Evolutionary conservation across 1,284 basidiomycete species (phyloP).

Genomic region (Apiotrichum siamense): DNA sequence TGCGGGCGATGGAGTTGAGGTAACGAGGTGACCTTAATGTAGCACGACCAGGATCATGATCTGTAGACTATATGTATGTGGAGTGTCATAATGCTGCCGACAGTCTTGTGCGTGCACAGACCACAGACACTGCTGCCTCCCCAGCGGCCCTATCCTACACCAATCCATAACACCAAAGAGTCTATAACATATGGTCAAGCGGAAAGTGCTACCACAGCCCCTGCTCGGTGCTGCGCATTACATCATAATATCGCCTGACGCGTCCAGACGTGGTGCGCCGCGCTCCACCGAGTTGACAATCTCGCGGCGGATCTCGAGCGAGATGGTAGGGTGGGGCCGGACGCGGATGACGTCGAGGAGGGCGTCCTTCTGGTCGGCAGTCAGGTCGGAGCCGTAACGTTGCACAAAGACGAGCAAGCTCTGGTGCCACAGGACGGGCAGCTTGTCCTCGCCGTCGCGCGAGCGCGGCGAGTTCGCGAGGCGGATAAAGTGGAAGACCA

Average conservation of each 20-base stretch:
- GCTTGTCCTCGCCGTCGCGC: slow-evolving; percentile 55
- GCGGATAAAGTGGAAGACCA: slow-evolving; percentile 97
- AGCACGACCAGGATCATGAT: no score
- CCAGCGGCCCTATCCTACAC: background rate
- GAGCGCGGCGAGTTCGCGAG: slow-evolving; percentile 83
- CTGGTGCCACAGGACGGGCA: slow-evolving; percentile 98
- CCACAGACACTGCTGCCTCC: no score
- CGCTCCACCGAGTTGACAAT: slow-evolving; percentile 52
- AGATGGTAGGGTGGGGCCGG: slow-evolving; percentile 81
- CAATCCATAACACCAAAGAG: background rate
- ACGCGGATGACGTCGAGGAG: slow-evolving; percentile 87
- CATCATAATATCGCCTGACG: slow-evolving; percentile 42
- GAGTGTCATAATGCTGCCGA: no score
- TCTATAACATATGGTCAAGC: background rate
- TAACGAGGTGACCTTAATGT: background rate
- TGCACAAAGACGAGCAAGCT: slow-evolving; percentile 91
- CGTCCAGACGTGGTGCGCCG: slow-evolving; percentile 46
- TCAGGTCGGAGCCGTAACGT: slow-evolving; percentile 91
- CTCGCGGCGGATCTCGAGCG: slow-evolving; percentile 84
- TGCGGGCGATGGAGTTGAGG: slow-evolving; percentile 18
- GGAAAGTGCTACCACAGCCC: background rate
- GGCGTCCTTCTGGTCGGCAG: slow-evolving; percentile 95
- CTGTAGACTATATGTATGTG: background rate
- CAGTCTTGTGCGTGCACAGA: no score
- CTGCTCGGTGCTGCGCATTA: background rate